Base-by-base conservation (phyloP, 805 yeast genomes). In the Ogataea siamensis region DNA sequence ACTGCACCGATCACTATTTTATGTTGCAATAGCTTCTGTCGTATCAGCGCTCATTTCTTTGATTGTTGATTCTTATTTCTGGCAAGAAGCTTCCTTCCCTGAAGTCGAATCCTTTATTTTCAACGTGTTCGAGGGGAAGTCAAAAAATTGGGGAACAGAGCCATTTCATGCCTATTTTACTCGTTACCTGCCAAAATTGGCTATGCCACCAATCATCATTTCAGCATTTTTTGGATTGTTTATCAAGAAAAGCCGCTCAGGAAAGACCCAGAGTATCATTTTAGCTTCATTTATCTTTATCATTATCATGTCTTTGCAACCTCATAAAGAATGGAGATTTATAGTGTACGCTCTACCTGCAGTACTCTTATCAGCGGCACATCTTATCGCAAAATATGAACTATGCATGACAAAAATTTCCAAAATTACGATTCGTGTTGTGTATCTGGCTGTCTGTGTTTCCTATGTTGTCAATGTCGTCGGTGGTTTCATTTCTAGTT, bases 241-340 rank as follows among this genome's bases (percentile, higher is more conserved):
- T 3, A 27, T 32, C 10, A 57, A 57, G 37, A 40, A 49, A 30
- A 47, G 47, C 5, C 60, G 57, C 39, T 55, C 57, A 17, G 54
- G 57, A 51, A 54, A 12, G 1, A 50, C 76, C 24, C 70, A 74
- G 27, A 60, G 79, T 5, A 53, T 80, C 18, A 67, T 74, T 2
- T 42, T 73, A 12, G 66, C 87, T 1, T 64, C 83, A 0, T 28
- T 80, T 1, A 34, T 74, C 11, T 89, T 67, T 54, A 69, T 88
- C n/a, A 44, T 66, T 2, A 51, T 77, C 5, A 71, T 88, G 73
- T 87, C 96, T 0, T 58, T 81, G 35, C 93, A 85, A 59, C 88
- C 93, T 3, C 97, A 91, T 53, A 91, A 91, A 57, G 98, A 91
- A 66, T 87, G 95, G 95, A 74, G 97, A 50, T 91, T 91, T 54